Evolutionary conservation across 306 rosid genomes (phyloP), one percentile per base, ranked within the genome.

Genomic region (Malus orientalis): DNA sequence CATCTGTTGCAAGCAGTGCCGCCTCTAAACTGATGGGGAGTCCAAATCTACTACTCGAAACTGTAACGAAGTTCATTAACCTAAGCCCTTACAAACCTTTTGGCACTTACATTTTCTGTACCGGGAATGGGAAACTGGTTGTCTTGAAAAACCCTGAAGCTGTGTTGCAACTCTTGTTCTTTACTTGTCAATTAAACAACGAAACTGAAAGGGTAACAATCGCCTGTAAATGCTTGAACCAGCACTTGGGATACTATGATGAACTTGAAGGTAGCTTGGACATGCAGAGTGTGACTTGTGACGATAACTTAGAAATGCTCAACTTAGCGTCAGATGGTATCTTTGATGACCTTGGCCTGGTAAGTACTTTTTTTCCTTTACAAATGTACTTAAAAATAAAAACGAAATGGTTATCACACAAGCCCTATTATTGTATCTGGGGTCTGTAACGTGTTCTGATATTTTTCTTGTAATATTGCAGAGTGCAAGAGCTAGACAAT

Each of bases 51-150:
- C 65, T 92, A 33, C 65, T 87, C 22, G 90, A 90, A 22, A 92
- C 89, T 2, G 66, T 90, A 65, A 70, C 79, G 4, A 82, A 69
- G 58, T 88, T 90, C 36, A 69, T 87, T 20, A 80, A 84, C 11
- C 71, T 89, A 49, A 95, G 97, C 78, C 93, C 97, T 80, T 95
- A 89, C 58, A 88, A 86, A 69, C 96, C 99, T 22, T 95, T 90
- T 58, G 97, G 99, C 20, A 90, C 90, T 3, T 95, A 77, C 68
- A 27, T 90, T 69, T 86, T 90, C 79, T 84, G 86, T 75, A 85
- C 82, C 0, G 93, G 82, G 54, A 74, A 76, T 49, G 87, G 87
- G 22, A 87, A 82, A 49, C 32, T 84, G 54, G 77, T 88, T 5
- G 84, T 81, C 57, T 54, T 90, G 36, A 79, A 57, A 25, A 89